phyloP scores from a whole-genome alignment of 768 basidiomycete genomes.

The Mycena crocata region DNA sequence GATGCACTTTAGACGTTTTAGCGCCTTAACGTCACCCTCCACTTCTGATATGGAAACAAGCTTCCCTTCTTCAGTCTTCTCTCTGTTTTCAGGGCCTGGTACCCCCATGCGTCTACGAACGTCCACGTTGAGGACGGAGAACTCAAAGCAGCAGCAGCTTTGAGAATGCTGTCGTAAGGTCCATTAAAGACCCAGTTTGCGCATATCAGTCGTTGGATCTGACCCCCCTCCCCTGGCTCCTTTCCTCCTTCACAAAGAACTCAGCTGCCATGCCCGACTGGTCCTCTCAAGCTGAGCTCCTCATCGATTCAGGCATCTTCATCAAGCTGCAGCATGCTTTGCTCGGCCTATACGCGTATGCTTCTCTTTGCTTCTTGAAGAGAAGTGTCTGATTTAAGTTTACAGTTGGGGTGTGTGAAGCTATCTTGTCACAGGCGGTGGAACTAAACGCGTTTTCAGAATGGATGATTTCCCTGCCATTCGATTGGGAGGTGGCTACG shows the following conservation, averaged over 20 bases:
- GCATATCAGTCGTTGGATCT: background rate
- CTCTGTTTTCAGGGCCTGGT: slow-evolving; percentile 8
- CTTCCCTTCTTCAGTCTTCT: background rate
- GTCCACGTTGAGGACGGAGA: slow-evolving; percentile 5
- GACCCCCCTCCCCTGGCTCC: slow-evolving; percentile 13
- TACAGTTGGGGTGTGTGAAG: slow-evolving; percentile 61
- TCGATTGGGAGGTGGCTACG: slow-evolving; percentile 57
- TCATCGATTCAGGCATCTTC: slow-evolving; percentile 58
- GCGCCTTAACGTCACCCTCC: slow-evolving; percentile 22
- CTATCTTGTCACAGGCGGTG: no score
- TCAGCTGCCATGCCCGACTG: slow-evolving; percentile 62
- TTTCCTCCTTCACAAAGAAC: slow-evolving; percentile 13
- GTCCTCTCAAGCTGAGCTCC: slow-evolving; percentile 60
- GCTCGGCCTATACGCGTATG: slow-evolving; percentile 65
- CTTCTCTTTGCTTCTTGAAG: slow-evolving; percentile 5
- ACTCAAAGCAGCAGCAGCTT: no score
- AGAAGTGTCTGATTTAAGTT: slow-evolving; percentile 6
- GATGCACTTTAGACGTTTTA: slow-evolving; percentile 15
- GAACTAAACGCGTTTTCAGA: no score
- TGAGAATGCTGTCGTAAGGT: no score
- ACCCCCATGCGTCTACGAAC: slow-evolving; percentile 16
- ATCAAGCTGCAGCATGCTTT: slow-evolving; percentile 67
- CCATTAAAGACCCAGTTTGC: slow-evolving; percentile 14
- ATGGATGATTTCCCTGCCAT: slow-evolving; percentile 63
- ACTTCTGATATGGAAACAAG: slow-evolving; percentile 17